phyloP scores from a whole-genome alignment of 1,139 yeast species.

The Debaryomycetaceae sp. region DNA sequence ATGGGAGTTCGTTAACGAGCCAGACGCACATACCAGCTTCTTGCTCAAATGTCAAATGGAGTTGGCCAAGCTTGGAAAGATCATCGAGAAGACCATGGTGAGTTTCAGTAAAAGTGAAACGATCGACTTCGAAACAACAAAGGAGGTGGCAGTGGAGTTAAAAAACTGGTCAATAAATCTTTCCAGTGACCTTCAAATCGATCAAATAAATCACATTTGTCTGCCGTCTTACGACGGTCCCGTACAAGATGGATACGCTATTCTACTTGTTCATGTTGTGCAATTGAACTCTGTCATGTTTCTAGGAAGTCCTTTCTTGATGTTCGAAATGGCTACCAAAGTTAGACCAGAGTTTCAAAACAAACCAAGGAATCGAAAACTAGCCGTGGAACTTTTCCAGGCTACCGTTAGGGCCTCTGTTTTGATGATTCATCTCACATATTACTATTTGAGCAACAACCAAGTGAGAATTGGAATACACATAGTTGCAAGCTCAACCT shows the following conservation, averaged over 20 bases:
- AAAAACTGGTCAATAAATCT: slow-evolving; percentile 36
- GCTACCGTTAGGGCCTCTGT: slow-evolving; percentile 14
- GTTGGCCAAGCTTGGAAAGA: slow-evolving; percentile 11
- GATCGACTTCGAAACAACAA: slow-evolving; percentile 31
- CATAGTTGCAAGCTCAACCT: slow-evolving; percentile 10
- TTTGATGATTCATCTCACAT: slow-evolving; percentile 13
- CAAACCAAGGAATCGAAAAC: slow-evolving; percentile 7
- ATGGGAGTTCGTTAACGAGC: slow-evolving; percentile 24
- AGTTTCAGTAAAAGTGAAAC: slow-evolving; percentile 33
- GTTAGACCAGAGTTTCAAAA: slow-evolving; percentile 7
- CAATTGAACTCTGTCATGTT: slow-evolving; percentile 40
- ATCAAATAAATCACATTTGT: slow-evolving; percentile 1
- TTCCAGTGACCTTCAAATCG: slow-evolving; percentile 19
- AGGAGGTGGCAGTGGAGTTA: slow-evolving; percentile 35
- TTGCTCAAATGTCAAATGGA: slow-evolving; percentile 14
- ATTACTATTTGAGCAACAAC: slow-evolving; percentile 9
- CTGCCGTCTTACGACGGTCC: slow-evolving; percentile 9
- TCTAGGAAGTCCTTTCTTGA: slow-evolving; percentile 45
- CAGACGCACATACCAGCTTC: slow-evolving; percentile 7
- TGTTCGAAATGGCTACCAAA: slow-evolving; percentile 18
- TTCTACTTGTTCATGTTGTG: slow-evolving; percentile 33
- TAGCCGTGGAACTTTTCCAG: slow-evolving; percentile 11
- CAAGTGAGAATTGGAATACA: slow-evolving; percentile 12
- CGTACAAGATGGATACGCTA: slow-evolving; percentile 17
- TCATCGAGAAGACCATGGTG: slow-evolving; percentile 27